Conservation (phyloP, 2,329 filamentous ascomycete species). For the Colletotrichum costaricense region DNA sequence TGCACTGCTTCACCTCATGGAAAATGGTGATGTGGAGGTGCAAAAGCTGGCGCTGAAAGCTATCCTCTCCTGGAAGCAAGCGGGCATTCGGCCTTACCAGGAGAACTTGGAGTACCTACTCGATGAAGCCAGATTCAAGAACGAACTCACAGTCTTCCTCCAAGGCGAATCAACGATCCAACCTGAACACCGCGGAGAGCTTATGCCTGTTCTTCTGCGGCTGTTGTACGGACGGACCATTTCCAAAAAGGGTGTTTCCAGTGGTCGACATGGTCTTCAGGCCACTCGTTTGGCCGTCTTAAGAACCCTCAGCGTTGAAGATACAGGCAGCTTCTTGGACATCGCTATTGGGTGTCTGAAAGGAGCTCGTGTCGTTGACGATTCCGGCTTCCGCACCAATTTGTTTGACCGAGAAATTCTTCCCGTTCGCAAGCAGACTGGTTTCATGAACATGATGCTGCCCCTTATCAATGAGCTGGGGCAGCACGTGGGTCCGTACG, state of each 20-base stretch:
- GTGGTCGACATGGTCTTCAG: constrained; percentile 83
- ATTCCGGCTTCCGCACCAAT: constrained; percentile 59
- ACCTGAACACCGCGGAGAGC: constrained; percentile 74
- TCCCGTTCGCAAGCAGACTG: constrained; percentile 82
- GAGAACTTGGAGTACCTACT: constrained; percentile 88
- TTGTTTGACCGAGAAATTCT: constrained; percentile 70
- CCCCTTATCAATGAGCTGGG: constrained; percentile 89
- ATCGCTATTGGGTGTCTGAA: constrained; percentile 82
- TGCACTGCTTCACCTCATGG: constrained; percentile 79
- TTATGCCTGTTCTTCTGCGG: constrained; percentile 89
- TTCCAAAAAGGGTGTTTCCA: constrained; percentile 79
- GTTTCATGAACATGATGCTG: constrained; percentile 91
- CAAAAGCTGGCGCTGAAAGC: constrained; percentile 88
- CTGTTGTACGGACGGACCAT: constrained; percentile 92
- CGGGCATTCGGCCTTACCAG: constrained; percentile 79
- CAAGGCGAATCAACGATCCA: constrained; percentile 80
- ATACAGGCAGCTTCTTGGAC: constrained; percentile 83
- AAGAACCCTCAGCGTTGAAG: constrained; percentile 78
- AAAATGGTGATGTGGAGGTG: constrained; percentile 90
- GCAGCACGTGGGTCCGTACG: constrained; percentile 75
- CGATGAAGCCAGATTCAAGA: constrained; percentile 91
- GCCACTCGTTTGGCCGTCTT: constrained; percentile 84
- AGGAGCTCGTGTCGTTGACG: constrained; percentile 67
- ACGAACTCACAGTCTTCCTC: constrained; percentile 91
- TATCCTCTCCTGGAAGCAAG: constrained; percentile 89